phyloP scores from a whole-genome alignment of 23 red algal genomes.

The Gracilaria domingensis region DNA sequence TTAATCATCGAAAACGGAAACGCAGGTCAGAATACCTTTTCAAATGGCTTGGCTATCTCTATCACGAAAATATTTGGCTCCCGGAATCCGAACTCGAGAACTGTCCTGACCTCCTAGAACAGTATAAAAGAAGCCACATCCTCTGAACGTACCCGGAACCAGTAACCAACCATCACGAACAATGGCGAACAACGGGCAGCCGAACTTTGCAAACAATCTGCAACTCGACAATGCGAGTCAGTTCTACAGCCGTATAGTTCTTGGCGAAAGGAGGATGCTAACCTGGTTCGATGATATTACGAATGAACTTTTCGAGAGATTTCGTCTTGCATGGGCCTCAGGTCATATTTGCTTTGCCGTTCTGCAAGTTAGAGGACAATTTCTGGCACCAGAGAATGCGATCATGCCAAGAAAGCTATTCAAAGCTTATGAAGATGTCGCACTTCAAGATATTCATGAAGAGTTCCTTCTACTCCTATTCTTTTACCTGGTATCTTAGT shows the following conservation, averaged over 20 bases:
- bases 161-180: neutral
- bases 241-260: neutral
- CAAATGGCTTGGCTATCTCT: conserved; percentile 23
- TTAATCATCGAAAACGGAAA: neutral
- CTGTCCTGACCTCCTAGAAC: neutral
- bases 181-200: neutral
- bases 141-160: neutral
- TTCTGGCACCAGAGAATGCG: neutral
- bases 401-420: neutral
- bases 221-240: neutral
- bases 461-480: neutral
- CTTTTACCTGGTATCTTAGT: neutral
- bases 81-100: neutral
- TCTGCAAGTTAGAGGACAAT: neutral
- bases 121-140: neutral
- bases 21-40: neutral
- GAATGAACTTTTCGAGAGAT: neutral
- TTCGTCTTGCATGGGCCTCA: neutral
- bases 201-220: neutral
- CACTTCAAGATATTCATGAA: neutral
- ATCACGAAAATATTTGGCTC: conserved; percentile 36
- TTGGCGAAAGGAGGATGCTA: neutral
- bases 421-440: neutral
- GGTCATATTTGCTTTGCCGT: neutral
- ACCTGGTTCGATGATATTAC: neutral